phyloP scores from a whole-genome alignment of 1,139 yeast genomes.

The Yarrowia galli region DNA sequence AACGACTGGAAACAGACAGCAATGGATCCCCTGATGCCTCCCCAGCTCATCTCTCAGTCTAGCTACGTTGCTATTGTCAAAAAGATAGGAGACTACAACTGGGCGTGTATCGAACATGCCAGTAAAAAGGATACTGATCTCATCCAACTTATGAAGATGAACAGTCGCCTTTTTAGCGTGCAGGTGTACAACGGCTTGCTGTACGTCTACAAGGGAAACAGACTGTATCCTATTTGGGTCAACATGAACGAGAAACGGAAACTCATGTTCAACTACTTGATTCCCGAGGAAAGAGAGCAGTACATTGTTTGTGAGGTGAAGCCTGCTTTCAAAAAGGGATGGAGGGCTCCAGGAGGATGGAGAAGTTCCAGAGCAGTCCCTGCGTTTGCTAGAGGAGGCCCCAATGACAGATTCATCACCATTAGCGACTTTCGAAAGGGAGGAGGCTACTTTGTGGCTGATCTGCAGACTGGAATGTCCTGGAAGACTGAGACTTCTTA shows the following conservation, averaged over 20 bases:
- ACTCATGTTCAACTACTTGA: neutral
- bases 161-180: neutral
- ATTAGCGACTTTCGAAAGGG: neutral
- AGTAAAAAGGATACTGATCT: neutral
- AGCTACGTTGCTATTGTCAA: neutral
- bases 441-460: neutral
- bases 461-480: neutral
- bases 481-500: neutral
- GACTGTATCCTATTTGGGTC: slow-evolving; percentile 2
- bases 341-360: slow-evolving; percentile 3
- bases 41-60: neutral
- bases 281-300: neutral
- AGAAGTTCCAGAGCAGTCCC: neutral
- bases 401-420: neutral
- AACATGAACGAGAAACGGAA: neutral
- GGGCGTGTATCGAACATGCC: slow-evolving; percentile 4
- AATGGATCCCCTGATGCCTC: slow-evolving; percentile 1
- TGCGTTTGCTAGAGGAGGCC: neutral
- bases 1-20: slow-evolving; percentile 2
- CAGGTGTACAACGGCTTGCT: neutral
- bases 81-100: neutral
- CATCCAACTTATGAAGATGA: neutral
- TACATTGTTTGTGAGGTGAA: neutral
- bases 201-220: neutral
- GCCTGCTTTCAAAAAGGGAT: neutral